Percentiles rank a stretch among this genome's conserved stretches.
These are phyloP conservation scores for Pseudogymnoascus sp. DNA, from an alignment of 2,329 filamentous ascomycete species.

Conservation along the genomic window DNA sequence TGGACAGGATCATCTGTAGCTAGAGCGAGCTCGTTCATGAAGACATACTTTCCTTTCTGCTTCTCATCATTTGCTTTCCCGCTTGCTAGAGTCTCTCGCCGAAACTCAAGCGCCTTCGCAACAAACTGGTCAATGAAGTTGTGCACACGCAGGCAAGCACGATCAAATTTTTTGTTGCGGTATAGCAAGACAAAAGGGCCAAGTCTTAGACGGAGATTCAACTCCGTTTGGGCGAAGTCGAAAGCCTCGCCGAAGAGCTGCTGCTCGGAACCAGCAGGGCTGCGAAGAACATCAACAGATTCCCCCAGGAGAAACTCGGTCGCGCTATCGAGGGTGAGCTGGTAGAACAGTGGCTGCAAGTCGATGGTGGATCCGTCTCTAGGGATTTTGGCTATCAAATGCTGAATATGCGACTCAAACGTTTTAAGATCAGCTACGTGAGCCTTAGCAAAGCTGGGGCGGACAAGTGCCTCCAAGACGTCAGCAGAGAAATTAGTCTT, in stretches of 20 bases:
- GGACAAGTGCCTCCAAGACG: constrained; percentile 33
- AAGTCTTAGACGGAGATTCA: background rate
- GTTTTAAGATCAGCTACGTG: constrained; percentile 58
- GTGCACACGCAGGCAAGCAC: constrained; percentile 16
- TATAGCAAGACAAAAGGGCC: constrained; percentile 34
- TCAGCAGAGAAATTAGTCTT: constrained; percentile 16
- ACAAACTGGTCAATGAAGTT: constrained; percentile 14
- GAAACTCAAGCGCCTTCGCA: constrained; percentile 12
- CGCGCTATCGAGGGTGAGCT: constrained; percentile 48
- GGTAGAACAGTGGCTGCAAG: constrained; percentile 56
- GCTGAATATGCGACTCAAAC: constrained; percentile 60
- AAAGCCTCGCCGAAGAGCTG: constrained; percentile 39
- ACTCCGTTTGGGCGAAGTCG: constrained; percentile 20
- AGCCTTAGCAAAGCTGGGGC: constrained; percentile 46
- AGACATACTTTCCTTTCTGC: background rate
- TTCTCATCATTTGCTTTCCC: background rate
- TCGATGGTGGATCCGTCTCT: constrained; percentile 32
- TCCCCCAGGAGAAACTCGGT: constrained; percentile 47
- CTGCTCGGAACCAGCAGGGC: background rate
- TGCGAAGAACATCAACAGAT: constrained; percentile 35
- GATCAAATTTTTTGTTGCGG: constrained; percentile 25
- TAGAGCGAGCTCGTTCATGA: constrained; percentile 45
- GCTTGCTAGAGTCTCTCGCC: background rate
- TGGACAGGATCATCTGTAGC: constrained; percentile 36
- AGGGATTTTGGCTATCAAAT: constrained; percentile 45